Evolutionary conservation across 108 stramenopile genomes (phyloP).

Genomic region (Mediolabrus comicus): DNA sequence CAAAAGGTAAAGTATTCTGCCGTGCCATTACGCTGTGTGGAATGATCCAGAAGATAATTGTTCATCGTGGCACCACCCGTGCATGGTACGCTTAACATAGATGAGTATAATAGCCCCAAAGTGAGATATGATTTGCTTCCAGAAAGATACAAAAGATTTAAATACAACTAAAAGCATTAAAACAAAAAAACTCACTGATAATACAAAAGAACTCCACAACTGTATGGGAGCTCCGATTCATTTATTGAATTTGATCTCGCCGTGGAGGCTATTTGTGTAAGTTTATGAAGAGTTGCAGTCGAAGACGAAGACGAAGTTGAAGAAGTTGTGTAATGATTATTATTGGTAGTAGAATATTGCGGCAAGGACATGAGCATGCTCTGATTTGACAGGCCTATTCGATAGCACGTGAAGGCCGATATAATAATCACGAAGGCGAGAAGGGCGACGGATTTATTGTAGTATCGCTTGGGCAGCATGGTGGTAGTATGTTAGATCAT

Average conservation of each 20-base stretch:
- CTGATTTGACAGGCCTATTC: neutral
- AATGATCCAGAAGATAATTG: neutral
- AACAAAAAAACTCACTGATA: too few relatives aligned
- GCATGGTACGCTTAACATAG: neutral
- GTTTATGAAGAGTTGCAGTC: neutral
- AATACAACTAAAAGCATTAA: too few relatives aligned
- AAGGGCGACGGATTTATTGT: neutral
- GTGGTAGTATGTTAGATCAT: too few relatives aligned
- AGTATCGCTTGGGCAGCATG: too few relatives aligned
- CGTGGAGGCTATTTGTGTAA: neutral
- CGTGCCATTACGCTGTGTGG: neutral
- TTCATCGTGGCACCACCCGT: neutral
- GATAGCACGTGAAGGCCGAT: neutral
- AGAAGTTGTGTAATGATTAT: neutral
- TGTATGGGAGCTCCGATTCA: neutral
- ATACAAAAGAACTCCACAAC: neutral
- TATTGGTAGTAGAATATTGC: neutral
- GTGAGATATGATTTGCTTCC: too few relatives aligned
- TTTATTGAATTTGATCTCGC: neutral
- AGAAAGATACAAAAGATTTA: too few relatives aligned
- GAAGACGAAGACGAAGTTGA: too few relatives aligned
- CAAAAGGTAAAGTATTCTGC: neutral
- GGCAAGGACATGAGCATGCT: neutral
- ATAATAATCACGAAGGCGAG: too few relatives aligned
- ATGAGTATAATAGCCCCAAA: too few relatives aligned